Conservation (phyloP, 345 rosid species). For the Arabis alpina region DNA sequence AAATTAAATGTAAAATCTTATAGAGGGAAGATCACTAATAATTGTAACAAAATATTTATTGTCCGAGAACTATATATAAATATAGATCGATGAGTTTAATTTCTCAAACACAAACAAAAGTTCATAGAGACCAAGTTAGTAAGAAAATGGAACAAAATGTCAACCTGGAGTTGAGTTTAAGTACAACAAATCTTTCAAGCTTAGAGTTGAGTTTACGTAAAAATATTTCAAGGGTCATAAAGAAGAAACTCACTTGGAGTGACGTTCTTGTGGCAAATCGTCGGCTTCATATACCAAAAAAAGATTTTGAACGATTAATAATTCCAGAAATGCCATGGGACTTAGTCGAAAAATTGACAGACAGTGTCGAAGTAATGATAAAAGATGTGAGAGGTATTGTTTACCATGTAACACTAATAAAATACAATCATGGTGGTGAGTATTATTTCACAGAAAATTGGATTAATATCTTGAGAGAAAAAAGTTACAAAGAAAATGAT, state of each 20-base stretch:
- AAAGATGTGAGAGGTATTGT: not conserved
- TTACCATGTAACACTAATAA: not conserved
- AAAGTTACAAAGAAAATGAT: not conserved
- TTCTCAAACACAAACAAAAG: not conserved
- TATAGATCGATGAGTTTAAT: not conserved
- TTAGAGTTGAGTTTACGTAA: too few relatives aligned
- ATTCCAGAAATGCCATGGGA: not conserved
- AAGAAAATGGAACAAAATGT: not conserved
- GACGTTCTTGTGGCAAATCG: not conserved
- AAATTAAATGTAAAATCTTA: not conserved
- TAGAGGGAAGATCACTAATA: not conserved
- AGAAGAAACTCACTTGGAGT: not conserved
- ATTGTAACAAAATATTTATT: not conserved
- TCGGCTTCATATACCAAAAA: not conserved
- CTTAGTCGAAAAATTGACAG: not conserved
- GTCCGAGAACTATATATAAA: constrained; percentile 1
- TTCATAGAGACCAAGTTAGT: not conserved
- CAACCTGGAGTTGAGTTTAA: not conserved
- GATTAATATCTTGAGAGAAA: not conserved
- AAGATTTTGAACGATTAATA: not conserved
- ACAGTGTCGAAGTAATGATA: constrained; percentile 2
- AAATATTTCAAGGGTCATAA: not conserved
- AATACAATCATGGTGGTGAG: not conserved
- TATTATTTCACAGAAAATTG: not conserved
- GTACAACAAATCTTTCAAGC: too few relatives aligned